These are phyloP conservation scores for Singerocomus inundabilis DNA, from an alignment of 1,284 basidiomycete genomes.

Conservation along the genomic window DNA sequence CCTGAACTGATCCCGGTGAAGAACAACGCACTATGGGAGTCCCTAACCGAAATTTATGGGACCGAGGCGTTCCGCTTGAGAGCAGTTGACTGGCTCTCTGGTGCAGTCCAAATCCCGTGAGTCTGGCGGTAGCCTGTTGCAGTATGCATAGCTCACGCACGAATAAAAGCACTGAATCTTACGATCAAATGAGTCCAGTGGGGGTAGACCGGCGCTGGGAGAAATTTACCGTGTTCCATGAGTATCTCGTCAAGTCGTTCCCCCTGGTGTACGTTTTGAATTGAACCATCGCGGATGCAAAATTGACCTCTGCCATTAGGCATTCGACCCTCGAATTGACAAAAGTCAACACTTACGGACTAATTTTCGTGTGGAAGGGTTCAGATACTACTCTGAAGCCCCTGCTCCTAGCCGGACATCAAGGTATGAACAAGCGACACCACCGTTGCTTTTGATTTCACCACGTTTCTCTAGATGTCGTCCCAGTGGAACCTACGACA, in stretches of 20 bases:
- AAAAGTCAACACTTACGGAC: conserved; percentile 62
- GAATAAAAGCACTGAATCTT: conserved; percentile 35
- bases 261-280: conserved; percentile 38
- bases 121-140: conserved; percentile 5
- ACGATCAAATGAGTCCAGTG: conserved; percentile 42
- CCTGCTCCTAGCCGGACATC: conserved; percentile 62
- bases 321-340: conserved; percentile 51
- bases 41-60: conserved; percentile 24
- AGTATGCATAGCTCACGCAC: neutral
- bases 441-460: neutral
- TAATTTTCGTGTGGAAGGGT: conserved; percentile 66
- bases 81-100: conserved; percentile 37
- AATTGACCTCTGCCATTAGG: conserved; percentile 29
- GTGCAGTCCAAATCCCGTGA: conserved; percentile 37
- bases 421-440: conserved; percentile 43
- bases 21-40: conserved; percentile 27
- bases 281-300: neutral
- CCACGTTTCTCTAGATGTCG: conserved; percentile 43
- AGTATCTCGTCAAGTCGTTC: conserved; percentile 41
- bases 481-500: conserved; percentile 55
- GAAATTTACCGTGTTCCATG: conserved; percentile 42
- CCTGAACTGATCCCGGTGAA: conserved; percentile 27
- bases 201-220: conserved; percentile 49
- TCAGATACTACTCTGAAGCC: conserved; percentile 57
- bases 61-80: conserved; percentile 33